These are phyloP conservation scores for Arabis hirsuta DNA, from an alignment of 345 rosid genomes.

Conservation along the genomic window DNA sequence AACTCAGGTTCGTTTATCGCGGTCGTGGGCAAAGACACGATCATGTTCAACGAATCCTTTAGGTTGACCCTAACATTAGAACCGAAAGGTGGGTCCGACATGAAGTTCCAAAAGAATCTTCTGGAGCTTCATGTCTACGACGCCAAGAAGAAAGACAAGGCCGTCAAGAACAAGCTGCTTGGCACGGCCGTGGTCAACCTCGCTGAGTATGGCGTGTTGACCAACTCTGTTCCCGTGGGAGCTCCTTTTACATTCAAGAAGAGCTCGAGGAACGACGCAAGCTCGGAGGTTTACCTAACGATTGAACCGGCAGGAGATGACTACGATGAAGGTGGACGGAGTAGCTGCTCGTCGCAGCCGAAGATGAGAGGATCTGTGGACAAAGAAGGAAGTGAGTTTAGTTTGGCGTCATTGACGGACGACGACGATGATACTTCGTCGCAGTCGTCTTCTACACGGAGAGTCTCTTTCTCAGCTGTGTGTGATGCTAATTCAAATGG, in stretches of 20 bases:
- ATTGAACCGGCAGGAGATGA: conserved; percentile 67
- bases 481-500: conserved; percentile 44
- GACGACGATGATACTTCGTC: conserved; percentile 70
- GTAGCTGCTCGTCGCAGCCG: conserved; percentile 63
- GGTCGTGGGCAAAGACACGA: conserved; percentile 57
- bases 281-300: conserved; percentile 60
- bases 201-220: conserved; percentile 70
- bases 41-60: conserved; percentile 68
- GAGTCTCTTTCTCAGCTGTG: conserved; percentile 52
- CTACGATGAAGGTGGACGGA: conserved; percentile 58
- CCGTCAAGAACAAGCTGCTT: conserved; percentile 70
- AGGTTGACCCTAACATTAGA: conserved; percentile 58
- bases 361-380: conserved; percentile 46
- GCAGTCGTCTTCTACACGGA: conserved; percentile 52
- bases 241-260: conserved; percentile 66
- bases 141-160: conserved; percentile 60
- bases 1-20: conserved; percentile 67
- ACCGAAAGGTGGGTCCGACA: conserved; percentile 55
- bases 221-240: conserved; percentile 52
- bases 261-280: conserved; percentile 54
- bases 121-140: conserved; percentile 75
- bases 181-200: conserved; percentile 83
- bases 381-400: conserved; percentile 59
- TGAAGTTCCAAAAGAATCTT: conserved; percentile 69
- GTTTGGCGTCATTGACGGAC: conserved; percentile 74